Percentiles rank a stretch among this genome's conserved stretches.
phyloP scores from a whole-genome alignment of 116 monocot genomes.

The Posidonia oceanica region DNA sequence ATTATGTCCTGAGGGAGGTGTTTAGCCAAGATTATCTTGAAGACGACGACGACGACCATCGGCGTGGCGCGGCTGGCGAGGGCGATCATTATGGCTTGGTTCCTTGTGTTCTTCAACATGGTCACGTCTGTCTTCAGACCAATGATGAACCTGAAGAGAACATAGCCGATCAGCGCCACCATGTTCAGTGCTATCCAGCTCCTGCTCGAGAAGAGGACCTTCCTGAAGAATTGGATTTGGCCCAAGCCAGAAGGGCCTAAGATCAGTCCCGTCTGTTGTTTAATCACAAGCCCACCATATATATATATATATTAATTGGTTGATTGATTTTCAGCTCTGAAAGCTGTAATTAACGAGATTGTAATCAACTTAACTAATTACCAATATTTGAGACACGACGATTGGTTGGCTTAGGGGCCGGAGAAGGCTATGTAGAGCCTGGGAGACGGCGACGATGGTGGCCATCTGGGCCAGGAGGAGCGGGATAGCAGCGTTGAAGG shows the following conservation, averaged over 20 bases:
- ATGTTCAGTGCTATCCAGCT: not conserved
- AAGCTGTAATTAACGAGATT: too few species aligned
- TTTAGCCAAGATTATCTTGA: not conserved
- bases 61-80: constrained; percentile 1
- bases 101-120: constrained; percentile 1
- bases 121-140: constrained; percentile 5
- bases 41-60: not conserved
- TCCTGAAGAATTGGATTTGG: not conserved
- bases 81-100: not conserved
- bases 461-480: constrained; percentile 1
- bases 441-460: not conserved
- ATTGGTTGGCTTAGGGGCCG: constrained; percentile 2
- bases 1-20: not conserved
- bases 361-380: not conserved
- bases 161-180: not conserved
- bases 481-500: not conserved
- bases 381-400: constrained; percentile 10
- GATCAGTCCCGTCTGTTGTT: constrained; percentile 1
- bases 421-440: not conserved
- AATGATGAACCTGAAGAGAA: constrained; percentile 3
- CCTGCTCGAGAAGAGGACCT: not conserved
- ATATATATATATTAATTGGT: not conserved
- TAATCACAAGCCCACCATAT: too few species aligned
- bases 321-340: not conserved
- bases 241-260: constrained; percentile 3